These are phyloP conservation scores for Ophiobolus disseminans DNA, from an alignment of 2,329 filamentous ascomycete species.

Conservation along the genomic window DNA sequence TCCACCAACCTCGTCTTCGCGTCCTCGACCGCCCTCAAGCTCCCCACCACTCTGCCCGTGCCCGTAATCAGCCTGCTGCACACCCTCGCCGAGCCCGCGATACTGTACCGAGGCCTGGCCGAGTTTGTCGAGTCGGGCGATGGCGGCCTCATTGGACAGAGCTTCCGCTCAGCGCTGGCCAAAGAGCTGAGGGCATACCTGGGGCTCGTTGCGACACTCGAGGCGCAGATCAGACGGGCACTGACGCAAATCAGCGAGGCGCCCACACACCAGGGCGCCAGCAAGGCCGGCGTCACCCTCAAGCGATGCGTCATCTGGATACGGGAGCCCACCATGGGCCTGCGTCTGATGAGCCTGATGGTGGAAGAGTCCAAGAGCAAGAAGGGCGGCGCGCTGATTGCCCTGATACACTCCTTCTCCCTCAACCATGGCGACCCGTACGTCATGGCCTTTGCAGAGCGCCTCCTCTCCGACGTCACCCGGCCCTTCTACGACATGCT, in stretches of 20 bases:
- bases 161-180: slow-evolving; percentile 84
- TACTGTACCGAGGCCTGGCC: slow-evolving; percentile 84
- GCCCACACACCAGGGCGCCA: slow-evolving; percentile 72
- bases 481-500: slow-evolving; percentile 96
- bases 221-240: slow-evolving; percentile 87
- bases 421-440: slow-evolving; percentile 95
- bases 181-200: slow-evolving; percentile 88
- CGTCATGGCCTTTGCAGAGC: slow-evolving; percentile 90
- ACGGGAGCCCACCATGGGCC: slow-evolving; percentile 91
- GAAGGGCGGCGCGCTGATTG: slow-evolving; percentile 90
- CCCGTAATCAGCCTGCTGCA: slow-evolving; percentile 88
- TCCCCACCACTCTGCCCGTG: slow-evolving; percentile 80
- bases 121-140: slow-evolving; percentile 82
- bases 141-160: slow-evolving; percentile 88
- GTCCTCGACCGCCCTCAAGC: slow-evolving; percentile 70
- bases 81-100: slow-evolving; percentile 86
- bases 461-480: slow-evolving; percentile 84
- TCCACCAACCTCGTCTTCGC: slow-evolving; percentile 83
- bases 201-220: slow-evolving; percentile 86
- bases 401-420: slow-evolving; percentile 90
- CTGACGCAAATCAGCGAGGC: slow-evolving; percentile 75
- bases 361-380: slow-evolving; percentile 85
- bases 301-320: slow-evolving; percentile 98
- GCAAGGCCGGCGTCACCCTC: slow-evolving; percentile 88
- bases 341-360: slow-evolving; percentile 91